Evolutionary conservation across 208 protist species (phyloP), one percentile per base, ranked within the genome.

Genomic region (Leishmania mexicana): DNA sequence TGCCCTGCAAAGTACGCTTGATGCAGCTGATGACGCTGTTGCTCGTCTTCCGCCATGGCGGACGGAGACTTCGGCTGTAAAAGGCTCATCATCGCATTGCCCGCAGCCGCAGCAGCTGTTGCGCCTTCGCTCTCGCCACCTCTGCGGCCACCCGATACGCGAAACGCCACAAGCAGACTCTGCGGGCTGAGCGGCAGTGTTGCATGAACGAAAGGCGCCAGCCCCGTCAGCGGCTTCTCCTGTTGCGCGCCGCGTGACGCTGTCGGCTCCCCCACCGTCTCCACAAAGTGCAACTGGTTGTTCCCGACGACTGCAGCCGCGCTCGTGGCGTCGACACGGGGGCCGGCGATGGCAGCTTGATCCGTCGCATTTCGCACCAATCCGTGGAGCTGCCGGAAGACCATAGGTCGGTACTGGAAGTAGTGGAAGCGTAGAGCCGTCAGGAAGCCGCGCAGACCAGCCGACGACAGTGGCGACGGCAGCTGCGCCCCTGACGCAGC

Each of bases 351-450:
- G 47, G 45, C 45, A 4, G 45, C 45, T 3, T 45, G 42, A 31
- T 31, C 21, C 10, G 28, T 35, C 70, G 70, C 47, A n/a, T n/a
- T 19, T 45, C 60, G 38, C 64, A 35, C 35, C 21, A 68, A 78
- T 15, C 83, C 78, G 74, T 85, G 83, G 21, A 85, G 78, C 74
- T 85, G 78, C 70, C 90, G 87, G 62, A 97, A 94, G 21, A 80
- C 78, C 90, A 97, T 97, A 6, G 80, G 71, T 1, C 93, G 87
- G 67, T 94, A 87, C 49, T 85, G 83, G 74, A 97, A 97, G 81
- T 95, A 97, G 81, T 93, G 85, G 31, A 81, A 76, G 40, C 92
- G 89, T 31, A 97, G 74, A 75, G 88, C 88, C 1, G 51, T 57
- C 0, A 97, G 42, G 75, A 94, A 92, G 13, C 83, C 77, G 38